Evolutionary conservation across 108 stramenopile genomes (phyloP).

Genomic region (Fragilaria radians): DNA sequence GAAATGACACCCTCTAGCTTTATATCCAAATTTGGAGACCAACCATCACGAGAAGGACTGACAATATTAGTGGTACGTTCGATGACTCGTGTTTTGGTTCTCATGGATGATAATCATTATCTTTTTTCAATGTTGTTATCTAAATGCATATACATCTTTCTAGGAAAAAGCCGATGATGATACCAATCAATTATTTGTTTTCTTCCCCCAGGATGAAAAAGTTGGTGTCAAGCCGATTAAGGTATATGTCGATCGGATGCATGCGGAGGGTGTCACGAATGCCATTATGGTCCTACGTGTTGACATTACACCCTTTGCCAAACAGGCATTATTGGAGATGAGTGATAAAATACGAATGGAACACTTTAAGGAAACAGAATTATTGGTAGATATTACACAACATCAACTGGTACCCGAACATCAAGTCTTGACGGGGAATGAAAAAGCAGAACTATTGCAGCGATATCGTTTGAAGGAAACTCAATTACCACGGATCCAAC

Average conservation of each 20-base stretch:
- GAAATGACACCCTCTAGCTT: constrained; percentile 84
- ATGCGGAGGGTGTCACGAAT: constrained; percentile 69
- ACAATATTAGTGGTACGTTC: constrained; percentile 70
- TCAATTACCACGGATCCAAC: constrained; percentile 98
- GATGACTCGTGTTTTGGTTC: not conserved
- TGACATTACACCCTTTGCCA: constrained; percentile 92
- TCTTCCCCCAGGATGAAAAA: constrained; percentile 95
- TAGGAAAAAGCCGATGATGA: constrained; percentile 87
- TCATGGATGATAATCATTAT: not conserved
- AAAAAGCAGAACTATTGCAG: constrained; percentile 92
- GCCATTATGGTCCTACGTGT: constrained; percentile 88
- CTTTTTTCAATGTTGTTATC: not conserved
- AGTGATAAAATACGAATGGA: constrained; percentile 85
- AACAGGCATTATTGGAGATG: constrained; percentile 88
- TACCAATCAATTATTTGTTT: constrained; percentile 86
- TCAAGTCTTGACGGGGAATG: constrained; percentile 85
- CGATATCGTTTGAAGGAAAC: constrained; percentile 96
- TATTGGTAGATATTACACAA: constrained; percentile 98
- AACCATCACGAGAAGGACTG: constrained; percentile 68
- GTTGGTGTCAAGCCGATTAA: constrained; percentile 92
- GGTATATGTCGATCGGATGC: constrained; percentile 87
- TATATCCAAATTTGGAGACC: constrained; percentile 72
- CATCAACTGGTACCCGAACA: constrained; percentile 94
- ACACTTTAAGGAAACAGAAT: constrained; percentile 96
- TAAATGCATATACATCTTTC: constrained; percentile 6